Conservation (phyloP, 257 asterid genomes). For the Forsythia viridissima region DNA sequence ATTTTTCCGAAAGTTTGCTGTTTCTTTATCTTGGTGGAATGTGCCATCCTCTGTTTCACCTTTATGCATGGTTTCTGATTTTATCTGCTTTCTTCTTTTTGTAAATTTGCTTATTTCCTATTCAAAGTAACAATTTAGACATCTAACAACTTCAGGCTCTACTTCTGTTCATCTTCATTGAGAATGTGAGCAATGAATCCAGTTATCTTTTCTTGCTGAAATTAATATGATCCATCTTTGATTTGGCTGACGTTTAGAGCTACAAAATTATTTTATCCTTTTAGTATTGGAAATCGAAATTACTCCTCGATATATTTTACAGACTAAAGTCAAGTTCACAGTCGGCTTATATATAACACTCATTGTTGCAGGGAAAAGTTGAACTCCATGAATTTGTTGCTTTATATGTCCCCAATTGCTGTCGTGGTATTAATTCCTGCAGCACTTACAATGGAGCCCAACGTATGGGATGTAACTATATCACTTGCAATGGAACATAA, state of each 20-base stretch:
- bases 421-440: conserved; percentile 80
- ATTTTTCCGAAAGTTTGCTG: no score
- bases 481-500: conserved; percentile 60
- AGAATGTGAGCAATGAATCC: neutral
- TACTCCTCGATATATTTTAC: neutral
- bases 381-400: conserved; percentile 97
- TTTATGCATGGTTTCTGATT: no score
- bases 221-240: neutral
- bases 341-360: neutral
- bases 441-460: conserved; percentile 76
- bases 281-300: neutral
- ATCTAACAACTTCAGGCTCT: neutral
- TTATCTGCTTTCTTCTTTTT: no score
- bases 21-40: no score
- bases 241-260: neutral
- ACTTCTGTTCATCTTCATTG: neutral
- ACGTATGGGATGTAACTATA: conserved; percentile 55
- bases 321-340: neutral
- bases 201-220: neutral
- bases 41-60: no score
- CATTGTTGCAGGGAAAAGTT: conserved; percentile 76
- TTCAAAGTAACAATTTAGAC: neutral
- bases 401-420: conserved; percentile 93
- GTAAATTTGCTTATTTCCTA: neutral
- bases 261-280: neutral